phyloP scores from a whole-genome alignment of 1,139 yeast species.

The Saccharomyces hybrid region DNA sequence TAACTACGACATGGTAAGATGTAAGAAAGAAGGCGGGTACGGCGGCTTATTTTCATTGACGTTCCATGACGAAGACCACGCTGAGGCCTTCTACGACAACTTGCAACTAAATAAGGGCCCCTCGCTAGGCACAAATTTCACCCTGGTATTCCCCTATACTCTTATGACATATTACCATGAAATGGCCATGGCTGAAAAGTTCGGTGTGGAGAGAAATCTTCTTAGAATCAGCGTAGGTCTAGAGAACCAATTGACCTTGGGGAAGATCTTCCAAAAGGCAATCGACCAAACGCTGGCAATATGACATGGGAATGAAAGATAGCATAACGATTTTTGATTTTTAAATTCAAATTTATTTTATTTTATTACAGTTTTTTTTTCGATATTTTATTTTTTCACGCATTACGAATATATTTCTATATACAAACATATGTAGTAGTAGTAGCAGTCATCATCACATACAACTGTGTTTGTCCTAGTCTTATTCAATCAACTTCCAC shows the following conservation, averaged over 20 bases:
- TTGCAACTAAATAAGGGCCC: conserved; percentile 85
- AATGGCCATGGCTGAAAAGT: conserved; percentile 70
- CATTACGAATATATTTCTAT: conserved; percentile 1
- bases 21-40: conserved; percentile 70
- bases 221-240: conserved; percentile 83
- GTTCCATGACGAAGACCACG: conserved; percentile 60
- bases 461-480: neutral
- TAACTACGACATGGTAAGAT: conserved; percentile 63
- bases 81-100: conserved; percentile 67
- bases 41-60: conserved; percentile 84
- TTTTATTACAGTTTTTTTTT: neutral
- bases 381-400: neutral
- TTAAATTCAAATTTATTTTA: neutral
- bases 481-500: conserved; percentile 27
- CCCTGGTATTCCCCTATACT: conserved; percentile 87
- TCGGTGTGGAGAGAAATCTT: conserved; percentile 78
- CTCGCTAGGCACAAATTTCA: conserved; percentile 87
- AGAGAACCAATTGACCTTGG: conserved; percentile 41
- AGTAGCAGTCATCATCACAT: neutral
- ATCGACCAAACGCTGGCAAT: conserved; percentile 32
- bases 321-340: neutral
- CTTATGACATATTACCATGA: conserved; percentile 84
- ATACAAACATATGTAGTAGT: conserved; percentile 3
- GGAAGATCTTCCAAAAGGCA: conserved; percentile 44
- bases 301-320: neutral